phyloP scores from a whole-genome alignment of 768 basidiomycete species.

The Russula ochroleuca region DNA sequence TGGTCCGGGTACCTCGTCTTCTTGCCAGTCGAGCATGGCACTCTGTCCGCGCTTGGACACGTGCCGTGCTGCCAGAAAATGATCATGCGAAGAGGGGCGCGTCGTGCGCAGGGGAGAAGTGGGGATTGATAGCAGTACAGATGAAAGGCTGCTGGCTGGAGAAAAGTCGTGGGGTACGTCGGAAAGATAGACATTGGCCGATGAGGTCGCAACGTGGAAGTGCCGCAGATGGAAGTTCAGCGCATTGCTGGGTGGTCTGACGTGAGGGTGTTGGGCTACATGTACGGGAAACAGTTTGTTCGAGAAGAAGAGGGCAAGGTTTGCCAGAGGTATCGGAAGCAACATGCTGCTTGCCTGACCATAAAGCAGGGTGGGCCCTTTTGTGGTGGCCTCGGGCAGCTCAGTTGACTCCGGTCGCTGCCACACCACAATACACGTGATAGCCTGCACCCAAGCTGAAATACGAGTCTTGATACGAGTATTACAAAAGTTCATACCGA shows the following conservation, averaged over 20 bases:
- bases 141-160: conserved; percentile 30
- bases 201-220: conserved; percentile 52
- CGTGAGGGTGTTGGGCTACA: conserved; percentile 9
- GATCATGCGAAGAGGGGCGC: conserved; percentile 5
- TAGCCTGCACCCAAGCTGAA: too few relatives aligned
- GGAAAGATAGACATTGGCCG: conserved; percentile 55
- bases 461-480: too few relatives aligned
- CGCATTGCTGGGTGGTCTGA: background rate
- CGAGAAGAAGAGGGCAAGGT: conserved; percentile 18
- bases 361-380: background rate
- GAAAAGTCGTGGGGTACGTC: conserved; percentile 38
- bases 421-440: background rate
- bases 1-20: conserved; percentile 67
- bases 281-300: conserved; percentile 4
- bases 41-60: conserved; percentile 37
- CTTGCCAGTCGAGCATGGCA: conserved; percentile 62
- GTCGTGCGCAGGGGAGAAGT: conserved; percentile 11
- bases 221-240: conserved; percentile 64
- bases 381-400: background rate
- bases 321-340: conserved; percentile 15
- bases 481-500: too few relatives aligned
- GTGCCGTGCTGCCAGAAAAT: conserved; percentile 10
- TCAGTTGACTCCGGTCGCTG: background rate
- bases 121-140: conserved; percentile 29
- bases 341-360: conserved; percentile 9